Base-by-base conservation (phyloP, 2,329 filamentous ascomycete species). In the Calonectria pseudoturangicola region DNA sequence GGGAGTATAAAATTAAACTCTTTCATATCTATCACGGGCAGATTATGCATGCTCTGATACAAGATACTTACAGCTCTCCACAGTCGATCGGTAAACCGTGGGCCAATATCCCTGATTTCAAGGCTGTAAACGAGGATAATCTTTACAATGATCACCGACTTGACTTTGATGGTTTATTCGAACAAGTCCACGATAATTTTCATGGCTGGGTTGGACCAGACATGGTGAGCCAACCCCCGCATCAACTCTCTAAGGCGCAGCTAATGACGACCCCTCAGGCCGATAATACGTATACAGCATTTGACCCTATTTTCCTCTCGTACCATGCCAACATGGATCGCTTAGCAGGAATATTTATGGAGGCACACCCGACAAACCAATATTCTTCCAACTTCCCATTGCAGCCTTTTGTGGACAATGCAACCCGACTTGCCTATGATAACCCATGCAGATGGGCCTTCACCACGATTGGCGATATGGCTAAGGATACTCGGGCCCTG, bases 251-350 rank as follows among this genome's bases (percentile, higher is more conserved):
- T 15, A 16, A 18, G 13, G 16, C 9, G 30, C 9, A 54, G 3
- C 30, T 18, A 39, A 15, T 68, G 16, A 70, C 41, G n/a, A 27
- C n/a, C 4, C 33, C n/a, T 18, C n/a, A 71, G 63, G 66, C 70
- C 7, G 70, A 73, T 21, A 70, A 70, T 41, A 63, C 67, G 12
- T 67, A 67, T 21, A 70, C 67, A 7, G 62, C 45, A 15, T 63
- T 70, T 25, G 71, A 73, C 25, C 71, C 67, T 8, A 70, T 73
- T 45, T 73, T 73, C n/a, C 70, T 73, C 43, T 73, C 70, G 7
- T 73, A 73, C 45, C 70, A 73, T 43, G 70, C 71, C 33, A 67
- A 73, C 36, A 73, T 73, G 71, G 71, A 70, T 45, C 71, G 71
- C 13, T 15, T 70, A 6, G 67, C 67, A 5, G 62, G 36, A 21